These are phyloP conservation scores for Ceratocystis harringtonii DNA, from an alignment of 2,329 filamentous ascomycete genomes.

Conservation along the genomic window DNA sequence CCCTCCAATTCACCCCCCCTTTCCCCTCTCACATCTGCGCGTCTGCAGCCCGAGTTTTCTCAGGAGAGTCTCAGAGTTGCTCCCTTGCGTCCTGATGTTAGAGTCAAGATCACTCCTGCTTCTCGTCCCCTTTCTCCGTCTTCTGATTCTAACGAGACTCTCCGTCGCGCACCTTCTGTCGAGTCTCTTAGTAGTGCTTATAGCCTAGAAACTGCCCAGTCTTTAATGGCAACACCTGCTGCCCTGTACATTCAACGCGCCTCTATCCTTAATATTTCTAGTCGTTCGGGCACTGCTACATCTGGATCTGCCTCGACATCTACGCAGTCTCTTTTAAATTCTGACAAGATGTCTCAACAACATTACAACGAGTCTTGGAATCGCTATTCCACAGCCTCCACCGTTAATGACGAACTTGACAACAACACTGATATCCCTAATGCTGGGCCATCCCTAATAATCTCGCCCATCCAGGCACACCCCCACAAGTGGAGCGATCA, in stretches of 20 bases:
- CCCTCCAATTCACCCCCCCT: constrained; percentile 12
- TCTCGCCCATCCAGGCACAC: constrained; percentile 30
- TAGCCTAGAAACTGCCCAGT: constrained; percentile 32
- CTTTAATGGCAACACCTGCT: constrained; percentile 27
- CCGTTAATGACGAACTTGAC: background rate
- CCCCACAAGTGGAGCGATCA: constrained; percentile 49
- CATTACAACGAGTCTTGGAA: constrained; percentile 5
- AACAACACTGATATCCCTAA: background rate
- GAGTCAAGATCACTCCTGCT: constrained; percentile 20
- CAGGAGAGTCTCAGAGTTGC: constrained; percentile 46
- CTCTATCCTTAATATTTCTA: constrained; percentile 21
- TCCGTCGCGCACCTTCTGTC: constrained; percentile 35
- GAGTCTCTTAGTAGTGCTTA: constrained; percentile 42
- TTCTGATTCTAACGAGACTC: constrained; percentile 34
- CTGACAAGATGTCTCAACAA: constrained; percentile 20
- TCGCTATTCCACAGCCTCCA: constrained; percentile 5
- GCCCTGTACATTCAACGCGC: constrained; percentile 27
- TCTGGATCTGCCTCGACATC: constrained; percentile 7
- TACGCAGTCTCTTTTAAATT: constrained; percentile 24
- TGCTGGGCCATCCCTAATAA: constrained; percentile 1
- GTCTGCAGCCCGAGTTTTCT: constrained; percentile 34
- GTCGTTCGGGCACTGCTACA: background rate
- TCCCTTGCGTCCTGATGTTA: constrained; percentile 36
- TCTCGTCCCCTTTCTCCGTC: constrained; percentile 15
- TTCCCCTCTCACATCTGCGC: constrained; percentile 8